Evolutionary conservation across 495 filamentous ascomycete genomes (phyloP), one percentile per base, ranked within the genome.

Genomic region (Penicillium antarcticum): DNA sequence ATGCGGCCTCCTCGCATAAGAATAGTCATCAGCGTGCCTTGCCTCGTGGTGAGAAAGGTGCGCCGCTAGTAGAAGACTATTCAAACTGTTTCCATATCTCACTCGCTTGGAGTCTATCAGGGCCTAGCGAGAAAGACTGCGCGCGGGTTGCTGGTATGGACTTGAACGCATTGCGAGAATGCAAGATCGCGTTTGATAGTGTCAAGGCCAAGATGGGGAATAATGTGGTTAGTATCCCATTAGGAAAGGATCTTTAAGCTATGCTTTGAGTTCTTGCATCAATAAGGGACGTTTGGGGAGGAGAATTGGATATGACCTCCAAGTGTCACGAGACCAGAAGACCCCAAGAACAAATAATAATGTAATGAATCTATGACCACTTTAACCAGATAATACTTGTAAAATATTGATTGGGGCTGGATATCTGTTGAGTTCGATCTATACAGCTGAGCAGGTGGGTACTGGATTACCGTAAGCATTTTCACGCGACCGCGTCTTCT

Each of bases 191-290:
- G 0, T 77, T 77, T 45, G 59, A 66, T 21, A 69, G 71, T 43
- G 63, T 78, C 24, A 95, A 92, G 72, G 81, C 74, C 16, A 94
- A 91, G 71, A 82, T 91, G 62, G 91, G 90, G 4, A 92, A 91
- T 56, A 68, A 79, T 14, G 80, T 92, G 8, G 79, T 79, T 16
- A 78, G 74, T 53, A 70, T 87, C 4, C 57, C 68, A 9, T 65
- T 88, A 32, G 48, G 42, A 12, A 49, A 8, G 8, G 38, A 42
- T 16, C 18, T 41, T n/a, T 64, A 23, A 49, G 7, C 8, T 35
- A 3, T n/a, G 7, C 4, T n/a, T 31, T 18, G 26, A 1, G 21
- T 23, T 23, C 21, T 3, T 23, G 21, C 21, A 23, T 23, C 21
- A 23, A 23, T 23, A 23, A 5, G 0, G 21, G 21, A 3, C 4